Evolutionary conservation across 257 asterid genomes (phyloP).

Genomic region (Fraxinus anomala): DNA sequence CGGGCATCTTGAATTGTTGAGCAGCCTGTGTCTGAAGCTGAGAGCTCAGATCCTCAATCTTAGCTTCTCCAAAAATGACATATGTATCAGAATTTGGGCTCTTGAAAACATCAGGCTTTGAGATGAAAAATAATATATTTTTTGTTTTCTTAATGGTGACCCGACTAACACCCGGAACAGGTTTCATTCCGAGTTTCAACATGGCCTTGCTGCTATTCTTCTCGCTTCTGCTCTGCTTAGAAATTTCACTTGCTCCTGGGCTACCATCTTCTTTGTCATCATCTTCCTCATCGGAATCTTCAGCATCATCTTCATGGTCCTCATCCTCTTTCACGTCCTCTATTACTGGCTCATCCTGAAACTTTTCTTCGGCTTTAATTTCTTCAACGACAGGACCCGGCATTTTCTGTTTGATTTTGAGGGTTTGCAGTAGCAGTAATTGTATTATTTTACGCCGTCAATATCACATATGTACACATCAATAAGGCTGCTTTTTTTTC

Average conservation of each 20-base stretch:
- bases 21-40: constrained; percentile 97
- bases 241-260: constrained; percentile 60
- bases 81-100: constrained; percentile 87
- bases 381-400: constrained; percentile 84
- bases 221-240: constrained; percentile 96
- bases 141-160: constrained; percentile 85
- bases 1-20: constrained; percentile 86
- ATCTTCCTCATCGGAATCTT: constrained; percentile 63
- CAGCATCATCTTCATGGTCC: constrained; percentile 57
- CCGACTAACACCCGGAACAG: constrained; percentile 78
- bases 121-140: constrained; percentile 73
- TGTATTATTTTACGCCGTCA: no score
- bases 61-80: constrained; percentile 88
- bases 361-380: constrained; percentile 46
- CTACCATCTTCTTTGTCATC: constrained; percentile 50
- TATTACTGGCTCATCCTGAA: constrained; percentile 55
- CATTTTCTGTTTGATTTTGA: constrained; percentile 33
- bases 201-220: constrained; percentile 95
- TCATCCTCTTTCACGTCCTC: constrained; percentile 69
- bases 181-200: constrained; percentile 94
- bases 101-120: constrained; percentile 89
- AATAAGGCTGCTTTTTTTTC: no score
- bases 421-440: neutral
- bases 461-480: no score
- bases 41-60: constrained; percentile 90